phyloP scores from a whole-genome alignment of 345 rosid genomes.

The Citrus sp. region DNA sequence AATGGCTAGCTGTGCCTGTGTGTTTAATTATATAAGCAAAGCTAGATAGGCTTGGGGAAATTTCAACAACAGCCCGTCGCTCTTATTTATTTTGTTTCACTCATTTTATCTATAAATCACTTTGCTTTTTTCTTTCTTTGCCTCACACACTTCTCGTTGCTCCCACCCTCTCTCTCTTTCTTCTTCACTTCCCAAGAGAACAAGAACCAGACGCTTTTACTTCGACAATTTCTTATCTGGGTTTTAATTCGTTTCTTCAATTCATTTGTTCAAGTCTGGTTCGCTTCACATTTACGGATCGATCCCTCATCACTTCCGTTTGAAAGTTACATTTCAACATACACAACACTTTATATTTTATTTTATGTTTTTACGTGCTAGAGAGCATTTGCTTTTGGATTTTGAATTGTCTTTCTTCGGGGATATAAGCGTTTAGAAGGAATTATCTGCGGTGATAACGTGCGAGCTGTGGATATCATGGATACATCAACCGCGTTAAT shows the following conservation, averaged over 20 bases:
- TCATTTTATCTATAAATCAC: conserved; percentile 14
- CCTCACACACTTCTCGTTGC: neutral
- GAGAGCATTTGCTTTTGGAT: neutral
- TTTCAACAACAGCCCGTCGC: conserved; percentile 7
- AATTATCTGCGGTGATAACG: neutral
- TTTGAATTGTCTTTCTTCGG: neutral
- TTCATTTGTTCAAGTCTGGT: neutral
- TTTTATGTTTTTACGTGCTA: neutral
- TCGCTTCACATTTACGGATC: neutral
- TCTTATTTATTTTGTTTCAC: conserved; percentile 12
- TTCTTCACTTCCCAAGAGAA: neutral
- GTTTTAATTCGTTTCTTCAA: neutral
- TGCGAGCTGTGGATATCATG: conserved; percentile 18
- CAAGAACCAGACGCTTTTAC: neutral
- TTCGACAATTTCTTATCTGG: conserved; percentile 1
- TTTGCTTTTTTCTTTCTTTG: neutral
- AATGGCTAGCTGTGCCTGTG: neutral
- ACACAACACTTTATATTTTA: neutral
- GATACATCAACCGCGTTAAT: conserved; percentile 44
- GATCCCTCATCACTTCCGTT: too few species aligned
- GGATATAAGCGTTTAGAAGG: neutral
- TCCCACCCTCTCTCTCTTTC: neutral
- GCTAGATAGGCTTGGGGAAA: neutral
- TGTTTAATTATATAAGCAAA: too few species aligned
- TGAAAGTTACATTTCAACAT: conserved; percentile 10